Evolutionary conservation across 2,329 filamentous ascomycete genomes (phyloP).

Genomic region (Coniochaeta sp.): DNA sequence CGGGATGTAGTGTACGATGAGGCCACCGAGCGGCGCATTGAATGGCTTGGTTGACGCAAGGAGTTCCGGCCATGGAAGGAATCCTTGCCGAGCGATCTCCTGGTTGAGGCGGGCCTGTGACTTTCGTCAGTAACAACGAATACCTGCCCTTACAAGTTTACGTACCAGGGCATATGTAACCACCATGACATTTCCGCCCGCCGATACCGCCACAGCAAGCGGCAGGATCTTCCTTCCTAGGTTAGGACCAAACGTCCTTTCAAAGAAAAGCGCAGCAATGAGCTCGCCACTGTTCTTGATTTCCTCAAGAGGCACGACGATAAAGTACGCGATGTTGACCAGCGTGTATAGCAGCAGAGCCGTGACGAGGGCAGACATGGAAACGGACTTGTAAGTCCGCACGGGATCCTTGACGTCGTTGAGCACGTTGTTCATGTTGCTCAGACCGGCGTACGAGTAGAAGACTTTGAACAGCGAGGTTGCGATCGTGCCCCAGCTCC

Average conservation of each 20-base stretch:
- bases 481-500: conserved; percentile 61
- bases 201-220: conserved; percentile 58
- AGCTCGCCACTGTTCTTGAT: conserved; percentile 60
- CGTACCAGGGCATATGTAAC: conserved; percentile 60
- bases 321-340: conserved; percentile 54
- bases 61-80: conserved; percentile 54
- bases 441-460: conserved; percentile 61
- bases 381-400: conserved; percentile 55
- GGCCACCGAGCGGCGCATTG: conserved; percentile 57
- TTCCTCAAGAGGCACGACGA: conserved; percentile 60
- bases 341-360: conserved; percentile 60
- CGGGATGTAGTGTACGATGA: conserved; percentile 62
- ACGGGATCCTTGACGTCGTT: conserved; percentile 66
- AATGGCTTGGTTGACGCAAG: conserved; percentile 62
- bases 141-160: not conserved
- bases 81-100: conserved; percentile 64
- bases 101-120: conserved; percentile 59
- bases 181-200: conserved; percentile 66
- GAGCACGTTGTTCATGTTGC: conserved; percentile 62
- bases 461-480: conserved; percentile 63
- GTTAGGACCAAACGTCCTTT: conserved; percentile 51
- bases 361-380: conserved; percentile 51
- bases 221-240: conserved; percentile 53
- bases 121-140: not conserved
- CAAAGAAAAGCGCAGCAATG: conserved; percentile 61